Conservation (phyloP, 257 asterid genomes). For the Verbena officinalis region DNA sequence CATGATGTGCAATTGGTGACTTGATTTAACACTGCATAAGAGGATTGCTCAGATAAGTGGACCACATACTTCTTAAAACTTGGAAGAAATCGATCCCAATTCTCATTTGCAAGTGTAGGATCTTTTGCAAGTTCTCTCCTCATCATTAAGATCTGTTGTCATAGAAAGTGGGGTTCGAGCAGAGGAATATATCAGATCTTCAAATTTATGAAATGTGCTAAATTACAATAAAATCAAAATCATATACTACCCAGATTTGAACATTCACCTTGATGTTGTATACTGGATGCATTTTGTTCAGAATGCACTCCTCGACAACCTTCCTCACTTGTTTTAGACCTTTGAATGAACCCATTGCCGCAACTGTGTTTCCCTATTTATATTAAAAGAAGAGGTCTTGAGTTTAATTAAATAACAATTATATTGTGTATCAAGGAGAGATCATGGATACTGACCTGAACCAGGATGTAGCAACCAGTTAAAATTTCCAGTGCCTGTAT, state of each 20-base stretch:
- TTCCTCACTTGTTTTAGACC: slow-evolving; percentile 74
- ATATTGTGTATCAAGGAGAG: not conserved
- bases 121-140: slow-evolving; percentile 89
- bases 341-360: slow-evolving; percentile 78
- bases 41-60: not conserved
- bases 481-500: slow-evolving; percentile 67
- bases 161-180: not conserved
- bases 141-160: slow-evolving; percentile 72
- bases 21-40: slow-evolving; percentile 2
- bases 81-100: slow-evolving; percentile 97
- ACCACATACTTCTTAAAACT: slow-evolving; percentile 70
- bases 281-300: slow-evolving; percentile 69
- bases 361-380: slow-evolving; percentile 70
- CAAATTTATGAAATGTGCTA: not conserved
- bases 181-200: not conserved
- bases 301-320: slow-evolving; percentile 70
- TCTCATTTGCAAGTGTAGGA: slow-evolving; percentile 82
- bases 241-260: not conserved
- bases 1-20: not conserved
- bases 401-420: not conserved
- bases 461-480: slow-evolving; percentile 66
- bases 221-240: not conserved
- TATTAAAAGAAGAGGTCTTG: slow-evolving; percentile 12
- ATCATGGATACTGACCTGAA: slow-evolving; percentile 46
- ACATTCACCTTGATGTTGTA: slow-evolving; percentile 67